A percentile compares a stretch with the other conserved stretches of the same genome.
These are phyloP conservation scores for Podila minutissima DNA, from an alignment of 192 early-diverging fungal species.

Conservation along the genomic window DNA sequence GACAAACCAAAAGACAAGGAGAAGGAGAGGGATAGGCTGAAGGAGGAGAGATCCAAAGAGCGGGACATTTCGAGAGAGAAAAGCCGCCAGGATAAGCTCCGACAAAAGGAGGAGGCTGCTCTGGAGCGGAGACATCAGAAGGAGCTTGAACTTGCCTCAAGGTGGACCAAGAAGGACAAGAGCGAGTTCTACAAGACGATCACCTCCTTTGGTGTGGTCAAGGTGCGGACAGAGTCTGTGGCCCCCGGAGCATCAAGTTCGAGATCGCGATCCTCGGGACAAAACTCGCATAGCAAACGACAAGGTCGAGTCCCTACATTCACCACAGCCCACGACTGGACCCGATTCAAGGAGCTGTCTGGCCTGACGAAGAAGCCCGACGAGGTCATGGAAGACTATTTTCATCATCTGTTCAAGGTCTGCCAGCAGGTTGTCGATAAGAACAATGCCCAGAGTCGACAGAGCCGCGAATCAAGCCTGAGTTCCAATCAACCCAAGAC, in stretches of 20 bases:
- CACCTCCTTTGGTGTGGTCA: conserved; percentile 65
- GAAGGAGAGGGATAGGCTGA: conserved; percentile 20
- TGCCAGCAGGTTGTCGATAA: conserved; percentile 69
- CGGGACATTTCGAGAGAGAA: conserved; percentile 54
- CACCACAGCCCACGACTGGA: conserved; percentile 59
- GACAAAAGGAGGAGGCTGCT: conserved; percentile 51
- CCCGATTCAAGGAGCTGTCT: conserved; percentile 74
- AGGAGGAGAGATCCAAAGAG: conserved; percentile 19
- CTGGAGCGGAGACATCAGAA: conserved; percentile 54
- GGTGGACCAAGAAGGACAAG: conserved; percentile 65
- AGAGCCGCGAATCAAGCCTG: conserved; percentile 30
- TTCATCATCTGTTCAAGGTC: conserved; percentile 61
- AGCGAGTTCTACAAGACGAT: conserved; percentile 65
- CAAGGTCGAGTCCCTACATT: not conserved
- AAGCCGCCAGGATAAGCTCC: conserved; percentile 45
- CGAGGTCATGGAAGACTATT: conserved; percentile 74
- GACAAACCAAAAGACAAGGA: conserved; percentile 30
- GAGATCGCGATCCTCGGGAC: conserved; percentile 15
- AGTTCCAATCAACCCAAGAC: conserved; percentile 14
- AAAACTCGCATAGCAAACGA: conserved; percentile 13
- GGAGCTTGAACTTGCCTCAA: conserved; percentile 51
- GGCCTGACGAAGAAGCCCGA: conserved; percentile 72
- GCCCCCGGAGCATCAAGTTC: not conserved
- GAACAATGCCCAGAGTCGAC: not conserved
- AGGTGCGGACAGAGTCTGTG: conserved; percentile 31